Evolutionary conservation across 345 rosid genomes (phyloP).

Genomic region (Rhizophora apiculata): DNA sequence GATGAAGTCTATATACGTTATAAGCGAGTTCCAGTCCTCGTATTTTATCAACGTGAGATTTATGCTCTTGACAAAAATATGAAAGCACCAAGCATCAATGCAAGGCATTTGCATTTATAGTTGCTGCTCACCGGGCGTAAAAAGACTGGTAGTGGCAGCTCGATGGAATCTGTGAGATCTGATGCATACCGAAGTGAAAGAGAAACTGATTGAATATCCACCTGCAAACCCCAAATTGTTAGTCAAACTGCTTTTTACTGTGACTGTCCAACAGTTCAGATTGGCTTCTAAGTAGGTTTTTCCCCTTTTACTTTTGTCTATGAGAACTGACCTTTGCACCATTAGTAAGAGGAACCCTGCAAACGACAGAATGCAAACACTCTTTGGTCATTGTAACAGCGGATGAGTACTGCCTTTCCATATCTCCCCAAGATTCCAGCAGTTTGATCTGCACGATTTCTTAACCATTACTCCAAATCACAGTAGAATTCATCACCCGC

Average conservation of each 20-base stretch:
- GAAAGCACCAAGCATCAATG: neutral
- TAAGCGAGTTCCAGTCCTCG: too few relatives aligned
- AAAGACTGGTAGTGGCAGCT: slow-evolving; percentile 31
- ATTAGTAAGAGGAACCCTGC: slow-evolving; percentile 61
- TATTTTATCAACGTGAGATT: too few relatives aligned
- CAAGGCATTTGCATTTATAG: neutral
- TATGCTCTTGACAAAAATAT: too few relatives aligned
- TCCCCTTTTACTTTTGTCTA: neutral
- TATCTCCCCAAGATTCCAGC: slow-evolving; percentile 72
- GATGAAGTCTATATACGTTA: too few relatives aligned
- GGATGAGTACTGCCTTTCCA: slow-evolving; percentile 52
- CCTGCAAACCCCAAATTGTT: slow-evolving; percentile 27
- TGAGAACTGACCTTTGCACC: slow-evolving; percentile 57
- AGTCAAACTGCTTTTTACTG: neutral
- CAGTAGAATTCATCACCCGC: too few relatives aligned
- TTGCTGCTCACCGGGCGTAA: slow-evolving; percentile 39
- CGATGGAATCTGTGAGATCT: slow-evolving; percentile 49
- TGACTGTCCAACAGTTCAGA: too few relatives aligned
- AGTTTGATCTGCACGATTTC: slow-evolving; percentile 42
- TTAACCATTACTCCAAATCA: neutral
- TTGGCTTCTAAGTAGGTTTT: neutral
- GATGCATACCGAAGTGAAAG: slow-evolving; percentile 44
- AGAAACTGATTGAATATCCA: slow-evolving; percentile 39
- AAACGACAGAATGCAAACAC: slow-evolving; percentile 48
- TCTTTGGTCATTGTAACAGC: slow-evolving; percentile 54